Base-by-base conservation (phyloP, 768 basidiomycete species). In the Lactarius tabidus region DNA sequence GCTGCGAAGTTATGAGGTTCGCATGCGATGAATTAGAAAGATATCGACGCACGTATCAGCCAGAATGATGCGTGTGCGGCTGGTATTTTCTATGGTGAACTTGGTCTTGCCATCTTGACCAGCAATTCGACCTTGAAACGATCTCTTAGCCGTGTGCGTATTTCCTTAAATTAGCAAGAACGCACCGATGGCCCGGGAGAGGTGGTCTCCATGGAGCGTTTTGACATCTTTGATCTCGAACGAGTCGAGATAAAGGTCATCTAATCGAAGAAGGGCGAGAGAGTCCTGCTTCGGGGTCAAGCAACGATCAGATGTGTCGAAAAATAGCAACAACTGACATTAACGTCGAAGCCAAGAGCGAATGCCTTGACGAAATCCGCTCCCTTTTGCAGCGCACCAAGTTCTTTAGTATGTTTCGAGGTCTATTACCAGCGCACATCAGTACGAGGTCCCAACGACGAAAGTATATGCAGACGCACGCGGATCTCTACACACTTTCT, bases 141-240 rank as follows among this genome's bases (percentile, higher is more conserved):
- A 23, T 41, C 63, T 69, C 23, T 62, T 26, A 64, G 57, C 8
- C 0, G 35, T 29, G n/a, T n/a, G n/a, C n/a, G 29, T 31, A 33
- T 36, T 59, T 15, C 10, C 51, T 15, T 20, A 3, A 33, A 20
- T 7, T 51, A 18, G 45, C 2, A n/a, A 7, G 28, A 18, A 71
- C 79, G 48, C 67, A 86, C 94, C 97, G 67, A 99, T 98, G 12
- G 97, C 97, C 69, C 97, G 90, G n/a, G 95, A 93, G 10, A 99
- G 81, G 76, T 99, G 97, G 72, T 99, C 97, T 2, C 97, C 97
- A 66, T 97, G 95, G 8, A 99, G 82, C 0, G 93, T 96, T 79
- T 99, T 99, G 59, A 98, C 95, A 70, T 99, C 97, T 76, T 98
- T 98, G 76, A 99, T 96, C 77, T 99, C 97, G 72, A 97, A 97